Base-by-base conservation (phyloP, 176 grass and related monocot genomes). In the Poa annua region DNA sequence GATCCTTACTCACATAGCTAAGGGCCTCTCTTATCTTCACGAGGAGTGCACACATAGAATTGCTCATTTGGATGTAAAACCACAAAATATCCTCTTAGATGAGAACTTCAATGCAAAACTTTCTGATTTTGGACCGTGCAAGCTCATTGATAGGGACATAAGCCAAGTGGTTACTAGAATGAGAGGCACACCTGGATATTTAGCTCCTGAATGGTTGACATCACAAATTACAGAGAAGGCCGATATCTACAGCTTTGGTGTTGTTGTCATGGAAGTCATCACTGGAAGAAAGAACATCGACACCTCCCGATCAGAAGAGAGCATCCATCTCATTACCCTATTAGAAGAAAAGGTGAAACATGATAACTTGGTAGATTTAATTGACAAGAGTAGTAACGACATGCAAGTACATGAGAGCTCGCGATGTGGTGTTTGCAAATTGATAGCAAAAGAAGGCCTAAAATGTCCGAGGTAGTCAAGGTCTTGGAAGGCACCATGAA, bases 351-450 rank as follows among this genome's bases (percentile, higher is more conserved):
- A 76, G 62, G 22, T 65, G 32, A 84, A 78, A 73, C 16, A 12
- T 1, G 35, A 68, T 57, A 16, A 64, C 7, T 86, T 89, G 47
- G 51, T 8, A 20, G 76, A 87, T 57, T 56, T 89, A 25, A 19
- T 89, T 6, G 71, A 81, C 59, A 65, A 38, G 8, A 11, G 8
- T 8, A 64, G 25, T 12, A 20, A 11, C 11, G 47, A 60, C 6
- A 86, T 86, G 84, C 44, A 84, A 16, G 38, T 48, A 48, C 54
- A 86, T 24, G 15, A 41, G 17, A 79, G 6, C 82, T 89, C 2
- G 80, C 83, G 11, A 86, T 88, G 42, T 92, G 90, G 90, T 92
- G 90, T 24, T 66, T 92, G n/a, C 86, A 92, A 32, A 54, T 42
- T 10, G 84, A 89, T 45, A 50, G 52, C 26, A 86, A 49, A 52